Conservation (phyloP, 495 filamentous ascomycete species). For the Collariella sp. region DNA sequence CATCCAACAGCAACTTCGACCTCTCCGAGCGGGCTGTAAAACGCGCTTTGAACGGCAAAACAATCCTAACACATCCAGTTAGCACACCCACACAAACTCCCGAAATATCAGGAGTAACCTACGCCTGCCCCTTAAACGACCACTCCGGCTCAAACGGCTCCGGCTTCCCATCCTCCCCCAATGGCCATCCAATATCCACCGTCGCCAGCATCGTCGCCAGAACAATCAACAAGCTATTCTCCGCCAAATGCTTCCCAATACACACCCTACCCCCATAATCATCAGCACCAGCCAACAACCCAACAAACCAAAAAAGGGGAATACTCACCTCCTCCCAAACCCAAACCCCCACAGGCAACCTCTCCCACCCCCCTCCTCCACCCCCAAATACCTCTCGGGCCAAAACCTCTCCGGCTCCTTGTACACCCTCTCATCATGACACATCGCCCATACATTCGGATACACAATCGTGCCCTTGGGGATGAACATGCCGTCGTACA, state of each 20-base stretch:
- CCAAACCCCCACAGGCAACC: slow-evolving; percentile 45
- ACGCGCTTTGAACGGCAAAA: slow-evolving; percentile 17
- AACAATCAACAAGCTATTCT: slow-evolving; percentile 26
- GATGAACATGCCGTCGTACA: slow-evolving; percentile 41
- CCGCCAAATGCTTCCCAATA: slow-evolving; percentile 23
- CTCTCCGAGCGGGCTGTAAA: slow-evolving; percentile 12
- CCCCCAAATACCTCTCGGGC: slow-evolving; percentile 34
- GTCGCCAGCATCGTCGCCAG: slow-evolving; percentile 24
- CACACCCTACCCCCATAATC: slow-evolving; percentile 15
- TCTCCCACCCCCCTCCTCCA: slow-evolving; percentile 44
- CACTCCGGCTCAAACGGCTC: slow-evolving; percentile 23
- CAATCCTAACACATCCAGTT: slow-evolving; percentile 7
- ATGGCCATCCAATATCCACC: slow-evolving; percentile 23
- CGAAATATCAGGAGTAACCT: neutral
- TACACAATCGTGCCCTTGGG: slow-evolving; percentile 42
- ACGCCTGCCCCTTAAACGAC: slow-evolving; percentile 28
- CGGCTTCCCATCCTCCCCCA: slow-evolving; percentile 18
- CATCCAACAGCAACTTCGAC: slow-evolving; percentile 10
- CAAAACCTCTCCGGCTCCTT: slow-evolving; percentile 39
- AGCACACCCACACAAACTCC: neutral
- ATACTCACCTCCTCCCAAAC: slow-evolving; percentile 35
- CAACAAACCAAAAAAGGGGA: neutral
- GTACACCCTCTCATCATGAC: slow-evolving; percentile 33
- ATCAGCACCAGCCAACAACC: neutral
- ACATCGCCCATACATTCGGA: slow-evolving; percentile 42